A percentile compares a stretch with the other conserved stretches of the same genome.
Conservation (phyloP, 306 rosid species). For the Urtica urens region DNA sequence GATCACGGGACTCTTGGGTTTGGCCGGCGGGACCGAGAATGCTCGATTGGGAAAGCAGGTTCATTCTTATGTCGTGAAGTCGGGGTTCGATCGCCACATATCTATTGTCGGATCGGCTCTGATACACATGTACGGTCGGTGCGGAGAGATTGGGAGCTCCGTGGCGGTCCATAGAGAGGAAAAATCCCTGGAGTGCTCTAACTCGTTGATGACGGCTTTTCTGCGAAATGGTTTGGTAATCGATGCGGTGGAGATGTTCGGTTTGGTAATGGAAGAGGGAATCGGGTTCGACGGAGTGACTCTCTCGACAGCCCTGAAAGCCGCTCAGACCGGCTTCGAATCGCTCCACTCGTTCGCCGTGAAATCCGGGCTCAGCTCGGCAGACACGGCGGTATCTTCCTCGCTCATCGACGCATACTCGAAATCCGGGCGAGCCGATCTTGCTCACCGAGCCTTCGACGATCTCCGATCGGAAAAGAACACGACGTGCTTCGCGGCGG, state of each 20-base stretch:
- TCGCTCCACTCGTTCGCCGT: slow-evolving; percentile 52
- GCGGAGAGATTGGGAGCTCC: slow-evolving; percentile 51
- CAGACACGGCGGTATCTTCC: slow-evolving; percentile 47
- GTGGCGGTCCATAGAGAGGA: slow-evolving; percentile 36
- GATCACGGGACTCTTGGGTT: slow-evolving; percentile 43
- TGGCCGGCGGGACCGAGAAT: slow-evolving; percentile 41
- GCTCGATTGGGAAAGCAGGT: slow-evolving; percentile 48
- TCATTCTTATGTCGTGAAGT: slow-evolving; percentile 45
- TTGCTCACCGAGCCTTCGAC: slow-evolving; percentile 45
- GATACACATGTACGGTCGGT: slow-evolving; percentile 79
- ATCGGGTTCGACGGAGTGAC: slow-evolving; percentile 56
- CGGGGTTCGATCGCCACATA: slow-evolving; percentile 46
- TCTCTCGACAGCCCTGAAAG: slow-evolving; percentile 56
- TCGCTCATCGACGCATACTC: slow-evolving; percentile 70
- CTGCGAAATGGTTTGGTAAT: slow-evolving; percentile 38
- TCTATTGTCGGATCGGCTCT: slow-evolving; percentile 62
- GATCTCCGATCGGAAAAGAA: slow-evolving; percentile 47
- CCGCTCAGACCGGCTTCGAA: slow-evolving; percentile 37
- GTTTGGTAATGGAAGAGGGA: slow-evolving; percentile 62
- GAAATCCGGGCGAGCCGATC: slow-evolving; percentile 46
- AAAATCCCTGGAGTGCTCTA: slow-evolving; percentile 50
- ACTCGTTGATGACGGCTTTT: slow-evolving; percentile 81
- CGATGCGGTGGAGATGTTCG: slow-evolving; percentile 73
- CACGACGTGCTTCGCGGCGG: slow-evolving; percentile 58
- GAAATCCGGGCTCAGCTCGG: slow-evolving; percentile 54